phyloP scores from a whole-genome alignment of 768 basidiomycete genomes.

The Infundibulicybe gibba region DNA sequence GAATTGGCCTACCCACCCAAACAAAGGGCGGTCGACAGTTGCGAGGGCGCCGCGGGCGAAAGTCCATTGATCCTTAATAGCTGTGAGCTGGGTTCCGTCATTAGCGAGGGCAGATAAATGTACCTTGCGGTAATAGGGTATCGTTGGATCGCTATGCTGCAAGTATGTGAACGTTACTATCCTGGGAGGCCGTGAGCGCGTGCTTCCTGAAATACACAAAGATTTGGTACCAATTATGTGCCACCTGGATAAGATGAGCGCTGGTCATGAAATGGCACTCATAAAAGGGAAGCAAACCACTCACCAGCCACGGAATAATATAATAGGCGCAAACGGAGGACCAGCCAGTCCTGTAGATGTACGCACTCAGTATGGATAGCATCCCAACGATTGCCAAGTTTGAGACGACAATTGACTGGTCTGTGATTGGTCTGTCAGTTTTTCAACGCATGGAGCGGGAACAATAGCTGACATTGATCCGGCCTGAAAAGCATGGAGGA shows the following conservation, averaged over 20 bases:
- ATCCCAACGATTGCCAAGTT: slow-evolving; percentile 37
- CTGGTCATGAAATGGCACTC: neutral
- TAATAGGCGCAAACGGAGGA: slow-evolving; percentile 34
- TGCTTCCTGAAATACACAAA: neutral
- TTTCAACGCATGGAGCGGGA: too few species aligned
- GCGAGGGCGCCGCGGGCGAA: slow-evolving; percentile 57
- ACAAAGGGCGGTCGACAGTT: slow-evolving; percentile 56
- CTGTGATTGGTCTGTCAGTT: slow-evolving; percentile 12
- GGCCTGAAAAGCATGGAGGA: slow-evolving; percentile 42
- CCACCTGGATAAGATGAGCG: slow-evolving; percentile 29
- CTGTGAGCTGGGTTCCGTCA: neutral
- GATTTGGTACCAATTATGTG: slow-evolving; percentile 36
- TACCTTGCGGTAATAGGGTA: slow-evolving; percentile 55
- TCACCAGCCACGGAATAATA: slow-evolving; percentile 47
- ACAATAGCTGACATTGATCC: slow-evolving; percentile 32
- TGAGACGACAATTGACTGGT: slow-evolving; percentile 33
- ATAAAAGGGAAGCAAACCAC: slow-evolving; percentile 3
- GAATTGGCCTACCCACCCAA: slow-evolving; percentile 56
- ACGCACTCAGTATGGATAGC: slow-evolving; percentile 28
- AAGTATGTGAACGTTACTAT: slow-evolving; percentile 61
- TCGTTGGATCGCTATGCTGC: slow-evolving; percentile 56
- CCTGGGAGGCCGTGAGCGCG: slow-evolving; percentile 23
- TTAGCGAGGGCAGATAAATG: neutral
- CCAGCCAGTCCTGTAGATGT: slow-evolving; percentile 25
- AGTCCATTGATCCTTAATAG: slow-evolving; percentile 45